Evolutionary conservation across 768 basidiomycete genomes (phyloP), one percentile per base, ranked within the genome.

Genomic region (Russula ochroleuca): DNA sequence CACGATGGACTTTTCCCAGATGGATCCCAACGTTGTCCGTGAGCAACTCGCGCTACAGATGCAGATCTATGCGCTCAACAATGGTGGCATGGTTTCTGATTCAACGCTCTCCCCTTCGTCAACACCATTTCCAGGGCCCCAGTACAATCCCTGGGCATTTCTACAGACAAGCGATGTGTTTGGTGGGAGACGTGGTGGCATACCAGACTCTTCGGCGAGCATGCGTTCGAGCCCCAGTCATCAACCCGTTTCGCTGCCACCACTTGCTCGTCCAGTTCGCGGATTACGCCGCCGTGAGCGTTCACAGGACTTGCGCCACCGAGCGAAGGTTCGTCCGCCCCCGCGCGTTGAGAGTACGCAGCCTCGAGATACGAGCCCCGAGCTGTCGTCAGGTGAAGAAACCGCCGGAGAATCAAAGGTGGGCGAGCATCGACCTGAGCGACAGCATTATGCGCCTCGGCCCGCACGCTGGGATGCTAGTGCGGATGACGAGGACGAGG

Each of bases 261-360:
- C 79, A 23, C 79, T 79, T 3, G 72, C 81, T 3, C 77, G 78
- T 19, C 77, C 77, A 55, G 77, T 82, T 21, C 73, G 74, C 19
- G 77, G 81, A 0, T 61, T 80, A 53, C 81, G 81, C 70, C 80
- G 79, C 51, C 78, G 76, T 19, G 79, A 80, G 64, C 72, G 70
- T 41, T 75, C 78, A 5, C 48, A 64, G 10, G 78, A 78, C 62
- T 63, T 80, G 21, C 72, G 76, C 13, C 60, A 37, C 47, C 41
- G 61, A 31, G 37, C 58, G 41, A 73, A 78, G 57, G 74, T 85
- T 40, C 85, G 85, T 70, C 86, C 85, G 1, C 90, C 90, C 1
- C 88, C 87, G 11, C 79, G 90, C 14, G 90, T 92, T 19, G 87
- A 90, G 69, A 91, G 88, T 68, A 92, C 90, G 0, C 88, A 91